Base-by-base conservation (phyloP, 164 flowering plant species). In the Saururus chinensis region DNA sequence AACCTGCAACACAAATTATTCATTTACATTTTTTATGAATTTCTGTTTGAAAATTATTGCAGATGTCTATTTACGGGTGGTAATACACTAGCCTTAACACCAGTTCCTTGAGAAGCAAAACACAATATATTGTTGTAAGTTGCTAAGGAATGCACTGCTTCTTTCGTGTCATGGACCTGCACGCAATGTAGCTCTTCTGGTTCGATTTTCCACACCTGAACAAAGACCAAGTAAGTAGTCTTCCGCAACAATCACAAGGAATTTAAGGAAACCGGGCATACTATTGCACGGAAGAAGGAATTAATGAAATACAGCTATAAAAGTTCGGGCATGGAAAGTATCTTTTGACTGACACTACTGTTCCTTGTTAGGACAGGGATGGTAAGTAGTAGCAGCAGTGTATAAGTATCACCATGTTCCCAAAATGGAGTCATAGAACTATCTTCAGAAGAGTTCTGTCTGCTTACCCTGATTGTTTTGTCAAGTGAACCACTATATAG, bases 401-500 rank as follows among this genome's bases (percentile, higher is more conserved):
- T 30, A 30, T 30, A 30, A 30, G 37, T 30, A 30, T 30, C 6
- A 6, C 37, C 37, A 30, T 30, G 2, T 30, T 6, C 6, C 37
- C 2, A 30, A 30, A 30, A 30, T 30, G 37, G 37, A 30, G 37
- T 30, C 2, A 30, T 30, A 30, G 37, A 30, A 30, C 37, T 30
- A 30, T 30, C 37, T 30, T 30, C 37, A 30, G 6, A 30, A 30
- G 37, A 6, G 37, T 30, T 30, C 14, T 45, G 49, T 12, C 14
- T 0, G 26, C 76, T 73, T 74, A 83, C 95, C 70, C 88, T 76
- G 59, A 85, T 87, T 23, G 95, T 82, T 75, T 79, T 85, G 81
- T 87, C 91, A 51, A 82, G 77, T 30, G 95, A 87, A 42, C 95
- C 89, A 61, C 87, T 87, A 71, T 82, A 87, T 12, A 87, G 61